Conservation (phyloP, 495 filamentous ascomycete genomes). For the Rusavskia elegans region DNA sequence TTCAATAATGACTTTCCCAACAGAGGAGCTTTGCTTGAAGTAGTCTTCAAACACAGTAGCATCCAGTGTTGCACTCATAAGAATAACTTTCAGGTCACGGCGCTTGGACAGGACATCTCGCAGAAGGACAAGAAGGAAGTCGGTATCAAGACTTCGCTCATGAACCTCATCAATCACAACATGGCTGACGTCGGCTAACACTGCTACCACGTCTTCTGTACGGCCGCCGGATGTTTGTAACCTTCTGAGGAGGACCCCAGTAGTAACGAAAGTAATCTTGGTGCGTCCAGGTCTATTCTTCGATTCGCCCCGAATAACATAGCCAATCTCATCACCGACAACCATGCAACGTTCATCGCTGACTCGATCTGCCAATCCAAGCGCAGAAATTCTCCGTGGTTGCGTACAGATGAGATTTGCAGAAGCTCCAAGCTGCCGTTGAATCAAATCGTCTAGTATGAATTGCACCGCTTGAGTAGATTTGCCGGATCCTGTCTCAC, state of each 20-base stretch:
- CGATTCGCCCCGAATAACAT: slow-evolving; percentile 85
- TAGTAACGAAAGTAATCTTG: slow-evolving; percentile 91
- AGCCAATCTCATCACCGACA: slow-evolving; percentile 84
- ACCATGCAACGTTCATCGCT: slow-evolving; percentile 72
- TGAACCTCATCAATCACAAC: slow-evolving; percentile 96
- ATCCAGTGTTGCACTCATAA: slow-evolving; percentile 98
- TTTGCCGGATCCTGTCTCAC: slow-evolving; percentile 93
- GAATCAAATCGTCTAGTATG: slow-evolving; percentile 80
- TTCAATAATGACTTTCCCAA: slow-evolving; percentile 69
- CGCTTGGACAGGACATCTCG: slow-evolving; percentile 62
- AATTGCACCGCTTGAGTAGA: slow-evolving; percentile 96
- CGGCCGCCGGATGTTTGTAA: slow-evolving; percentile 74
- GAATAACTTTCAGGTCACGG: slow-evolving; percentile 73
- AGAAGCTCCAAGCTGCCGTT: slow-evolving; percentile 49
- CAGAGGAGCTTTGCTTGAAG: slow-evolving; percentile 51
- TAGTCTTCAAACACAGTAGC: slow-evolving; percentile 74
- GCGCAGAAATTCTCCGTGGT: slow-evolving; percentile 82
- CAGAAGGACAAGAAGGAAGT: slow-evolving; percentile 83
- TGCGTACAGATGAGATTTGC: slow-evolving; percentile 96
- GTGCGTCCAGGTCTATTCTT: slow-evolving; percentile 50
- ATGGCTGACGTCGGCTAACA: slow-evolving; percentile 79
- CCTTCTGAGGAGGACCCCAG: slow-evolving; percentile 81
- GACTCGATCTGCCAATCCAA: slow-evolving; percentile 87
- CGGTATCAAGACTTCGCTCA: slow-evolving; percentile 87
- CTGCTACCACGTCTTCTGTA: slow-evolving; percentile 58